These are phyloP conservation scores for Leishmania gerbilli DNA, from an alignment of 208 protist genomes.

Conservation along the genomic window DNA sequence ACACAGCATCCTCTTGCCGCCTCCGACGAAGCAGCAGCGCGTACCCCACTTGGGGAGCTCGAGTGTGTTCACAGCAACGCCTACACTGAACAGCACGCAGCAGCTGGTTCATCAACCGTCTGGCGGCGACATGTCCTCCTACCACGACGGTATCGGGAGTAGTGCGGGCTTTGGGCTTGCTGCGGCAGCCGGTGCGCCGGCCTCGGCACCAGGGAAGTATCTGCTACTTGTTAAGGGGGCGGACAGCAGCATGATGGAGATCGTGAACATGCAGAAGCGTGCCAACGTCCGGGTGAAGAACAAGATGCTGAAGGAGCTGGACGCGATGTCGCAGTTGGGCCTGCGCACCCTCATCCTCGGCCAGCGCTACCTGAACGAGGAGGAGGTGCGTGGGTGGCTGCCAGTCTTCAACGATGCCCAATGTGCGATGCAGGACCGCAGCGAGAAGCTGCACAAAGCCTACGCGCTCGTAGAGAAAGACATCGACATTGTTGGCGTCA, in stretches of 20 bases:
- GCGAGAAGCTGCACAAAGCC: constrained; percentile 54
- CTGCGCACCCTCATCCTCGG: constrained; percentile 82
- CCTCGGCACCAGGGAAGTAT: constrained; percentile 21
- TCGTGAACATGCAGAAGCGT: constrained; percentile 54
- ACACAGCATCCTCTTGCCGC: not conserved
- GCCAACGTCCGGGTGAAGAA: constrained; percentile 34
- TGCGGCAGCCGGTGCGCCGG: not conserved
- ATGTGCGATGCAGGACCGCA: constrained; percentile 58
- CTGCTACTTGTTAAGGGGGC: constrained; percentile 87
- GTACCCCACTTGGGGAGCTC: not conserved
- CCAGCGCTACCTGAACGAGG: constrained; percentile 50
- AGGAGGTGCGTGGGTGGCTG: constrained; percentile 68
- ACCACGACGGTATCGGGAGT: not conserved
- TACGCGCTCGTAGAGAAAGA: constrained; percentile 82
- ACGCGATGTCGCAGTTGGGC: constrained; percentile 52
- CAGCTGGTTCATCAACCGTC: not conserved
- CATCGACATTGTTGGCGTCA: constrained; percentile 91
- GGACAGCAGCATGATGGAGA: constrained; percentile 83
- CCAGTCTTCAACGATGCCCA: constrained; percentile 62
- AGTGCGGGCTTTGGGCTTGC: not conserved
- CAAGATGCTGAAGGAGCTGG: constrained; percentile 48
- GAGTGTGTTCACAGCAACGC: not conserved
- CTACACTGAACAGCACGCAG: not conserved
- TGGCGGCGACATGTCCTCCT: not conserved
- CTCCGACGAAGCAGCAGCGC: not conserved